Conservation (phyloP, 2,329 filamentous ascomycete species). For the Exophiala alcalophila region DNA sequence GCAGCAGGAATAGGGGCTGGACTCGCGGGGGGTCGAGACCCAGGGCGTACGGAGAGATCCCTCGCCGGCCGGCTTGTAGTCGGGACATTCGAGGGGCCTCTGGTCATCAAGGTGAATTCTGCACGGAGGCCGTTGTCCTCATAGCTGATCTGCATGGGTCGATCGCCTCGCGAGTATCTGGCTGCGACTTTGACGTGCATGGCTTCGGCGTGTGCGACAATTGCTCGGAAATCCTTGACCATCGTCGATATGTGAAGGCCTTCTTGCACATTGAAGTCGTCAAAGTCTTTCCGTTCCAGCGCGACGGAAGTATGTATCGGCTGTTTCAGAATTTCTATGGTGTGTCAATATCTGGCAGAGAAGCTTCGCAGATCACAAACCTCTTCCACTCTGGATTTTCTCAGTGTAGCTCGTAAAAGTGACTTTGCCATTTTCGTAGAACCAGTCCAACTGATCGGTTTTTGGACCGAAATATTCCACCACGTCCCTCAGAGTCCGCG, state of each 20-base stretch:
- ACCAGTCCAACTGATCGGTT: slow-evolving; percentile 63
- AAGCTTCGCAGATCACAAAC: slow-evolving; percentile 34
- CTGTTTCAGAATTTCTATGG: slow-evolving; percentile 59
- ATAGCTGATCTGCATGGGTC: slow-evolving; percentile 61
- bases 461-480: slow-evolving; percentile 63
- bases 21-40: slow-evolving; percentile 32
- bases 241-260: slow-evolving; percentile 61
- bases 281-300: slow-evolving; percentile 60
- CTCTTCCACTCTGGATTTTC: slow-evolving; percentile 60
- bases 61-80: slow-evolving; percentile 36
- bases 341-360: slow-evolving; percentile 18
- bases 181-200: slow-evolving; percentile 55
- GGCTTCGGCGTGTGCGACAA: slow-evolving; percentile 61
- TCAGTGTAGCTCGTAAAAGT: slow-evolving; percentile 66
- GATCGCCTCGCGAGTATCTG: slow-evolving; percentile 57
- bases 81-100: slow-evolving; percentile 51
- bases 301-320: slow-evolving; percentile 64
- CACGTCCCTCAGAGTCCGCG: slow-evolving; percentile 57
- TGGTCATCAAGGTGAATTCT: slow-evolving; percentile 65
- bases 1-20: slow-evolving; percentile 16
- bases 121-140: slow-evolving; percentile 54
- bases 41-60: slow-evolving; percentile 41
- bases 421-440: slow-evolving; percentile 55
- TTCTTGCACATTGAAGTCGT: slow-evolving; percentile 57
- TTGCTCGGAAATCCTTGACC: slow-evolving; percentile 64